Evolutionary conservation across 805 yeast species (phyloP), one percentile per base, ranked within the genome.

Genomic region (Kuraishia floccosa): DNA sequence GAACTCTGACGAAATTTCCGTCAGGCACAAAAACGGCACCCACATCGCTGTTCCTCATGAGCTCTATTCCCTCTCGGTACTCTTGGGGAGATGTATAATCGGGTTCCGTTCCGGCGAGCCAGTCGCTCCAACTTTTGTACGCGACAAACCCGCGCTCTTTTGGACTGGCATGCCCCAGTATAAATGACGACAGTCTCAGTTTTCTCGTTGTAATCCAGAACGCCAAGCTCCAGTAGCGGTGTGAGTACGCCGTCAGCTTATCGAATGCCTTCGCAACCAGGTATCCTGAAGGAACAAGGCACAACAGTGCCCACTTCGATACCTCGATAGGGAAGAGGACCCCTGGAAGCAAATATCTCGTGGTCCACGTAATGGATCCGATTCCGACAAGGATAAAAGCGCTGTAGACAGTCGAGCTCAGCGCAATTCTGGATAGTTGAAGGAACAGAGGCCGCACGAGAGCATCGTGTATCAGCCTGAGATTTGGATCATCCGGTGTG

Each of bases 401-500:
- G 2, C 81, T 70, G 47, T 87, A 87, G 13, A 83, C 82, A 27
- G 72, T 60, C 13, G 76, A 89, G 18, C 94, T 80, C 17, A 84
- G 53, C 3, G 64, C 63, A 19, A 87, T 76, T 39, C 94, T 65
- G 18, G 79, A 72, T 15, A 87, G 38, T 49, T 91, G 96, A 28
- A 78, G 58, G 6, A 54, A 39, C 44, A 89, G 67, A 1, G 95
- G 82, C 40, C 81, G 74, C 35, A 81, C 78, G 32, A 91, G 54
- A 1, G 94, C 91, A 48, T 87, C 95, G 40, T 85, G 89, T 25
- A 89, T 67, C 9, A 91, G 69, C 40, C 89, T 73, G 28, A 85
- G 76, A 42, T 83, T 80, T 24, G 94, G 95, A 49, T 91, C 96
- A 43, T 86, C 96, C 4, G 96, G 95, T 15, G 94, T 85, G 43